A percentile compares a stretch with the other conserved stretches of the same genome.
Conservation (phyloP, 148 eudicot genomes). For the Simmondsia chinensis region DNA sequence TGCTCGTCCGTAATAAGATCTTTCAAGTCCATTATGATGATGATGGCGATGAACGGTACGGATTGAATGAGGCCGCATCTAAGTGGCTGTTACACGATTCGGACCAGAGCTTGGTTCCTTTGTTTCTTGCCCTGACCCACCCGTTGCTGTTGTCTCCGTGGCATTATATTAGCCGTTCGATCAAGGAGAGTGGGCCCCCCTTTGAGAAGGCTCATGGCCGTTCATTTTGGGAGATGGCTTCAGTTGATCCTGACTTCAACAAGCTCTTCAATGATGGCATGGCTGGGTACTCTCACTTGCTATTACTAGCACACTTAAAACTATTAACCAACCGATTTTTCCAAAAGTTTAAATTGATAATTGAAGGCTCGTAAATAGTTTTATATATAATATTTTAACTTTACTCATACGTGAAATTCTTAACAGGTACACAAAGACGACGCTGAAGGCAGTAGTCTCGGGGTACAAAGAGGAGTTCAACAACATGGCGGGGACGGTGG, state of each 20-base stretch:
- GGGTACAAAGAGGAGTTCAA: conserved; percentile 23
- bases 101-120: conserved; percentile 20
- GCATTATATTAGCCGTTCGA: conserved; percentile 15
- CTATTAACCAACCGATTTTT: too few relatives aligned
- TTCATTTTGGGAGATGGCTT: conserved; percentile 18
- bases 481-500: conserved; percentile 14
- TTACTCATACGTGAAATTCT: too few relatives aligned
- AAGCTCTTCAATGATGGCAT: conserved; percentile 20
- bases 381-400: too few relatives aligned
- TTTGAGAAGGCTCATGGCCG: conserved; percentile 22
- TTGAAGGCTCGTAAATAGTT: too few relatives aligned
- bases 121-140: conserved; percentile 10
- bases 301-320: too few relatives aligned
- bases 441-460: conserved; percentile 2
- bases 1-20: conserved; percentile 20
- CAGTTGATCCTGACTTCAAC: conserved; percentile 7
- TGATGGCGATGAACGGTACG: conserved; percentile 10
- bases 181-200: conserved; percentile 13
- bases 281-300: too few relatives aligned
- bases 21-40: conserved; percentile 5
- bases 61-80: conserved; percentile 21
- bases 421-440: conserved; percentile 9
- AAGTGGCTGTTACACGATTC: conserved; percentile 19
- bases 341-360: too few relatives aligned
- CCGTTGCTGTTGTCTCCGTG: conserved; percentile 4